A percentile compares a stretch with the other conserved stretches of the same genome.
These are phyloP conservation scores for Phaeosphaeria sp. DNA, from an alignment of 2,329 filamentous ascomycete species.

Conservation along the genomic window DNA sequence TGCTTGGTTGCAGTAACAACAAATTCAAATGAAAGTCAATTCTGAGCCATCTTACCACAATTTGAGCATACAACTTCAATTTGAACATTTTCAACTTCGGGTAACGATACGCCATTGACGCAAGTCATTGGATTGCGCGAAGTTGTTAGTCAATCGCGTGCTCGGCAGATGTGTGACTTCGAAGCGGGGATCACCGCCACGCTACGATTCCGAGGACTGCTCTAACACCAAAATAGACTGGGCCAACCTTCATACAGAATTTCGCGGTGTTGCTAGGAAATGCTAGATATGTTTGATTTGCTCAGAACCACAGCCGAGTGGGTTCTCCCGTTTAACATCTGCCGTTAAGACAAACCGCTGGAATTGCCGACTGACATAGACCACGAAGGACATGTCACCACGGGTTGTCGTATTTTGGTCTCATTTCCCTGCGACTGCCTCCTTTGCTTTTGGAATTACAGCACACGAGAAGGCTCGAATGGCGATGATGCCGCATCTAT, in stretches of 20 bases:
- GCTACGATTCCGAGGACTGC: neutral
- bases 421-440: too few relatives aligned
- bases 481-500: too few relatives aligned
- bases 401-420: too few relatives aligned
- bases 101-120: neutral
- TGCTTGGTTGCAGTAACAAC: neutral
- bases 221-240: neutral
- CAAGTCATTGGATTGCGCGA: neutral
- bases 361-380: neutral
- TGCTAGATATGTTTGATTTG: neutral
- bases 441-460: too few relatives aligned
- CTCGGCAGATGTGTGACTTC: neutral
- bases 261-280: neutral
- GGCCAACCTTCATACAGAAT: neutral
- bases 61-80: neutral
- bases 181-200: neutral
- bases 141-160: conserved; percentile 1
- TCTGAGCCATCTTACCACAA: neutral
- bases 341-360: neutral
- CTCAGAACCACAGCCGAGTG: too few relatives aligned
- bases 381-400: too few relatives aligned
- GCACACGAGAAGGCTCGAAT: too few relatives aligned
- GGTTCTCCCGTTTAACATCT: neutral
- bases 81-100: neutral
- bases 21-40: neutral